Conservation (phyloP, 2,329 filamentous ascomycete genomes). For the Trichoderma koningiopsis region DNA sequence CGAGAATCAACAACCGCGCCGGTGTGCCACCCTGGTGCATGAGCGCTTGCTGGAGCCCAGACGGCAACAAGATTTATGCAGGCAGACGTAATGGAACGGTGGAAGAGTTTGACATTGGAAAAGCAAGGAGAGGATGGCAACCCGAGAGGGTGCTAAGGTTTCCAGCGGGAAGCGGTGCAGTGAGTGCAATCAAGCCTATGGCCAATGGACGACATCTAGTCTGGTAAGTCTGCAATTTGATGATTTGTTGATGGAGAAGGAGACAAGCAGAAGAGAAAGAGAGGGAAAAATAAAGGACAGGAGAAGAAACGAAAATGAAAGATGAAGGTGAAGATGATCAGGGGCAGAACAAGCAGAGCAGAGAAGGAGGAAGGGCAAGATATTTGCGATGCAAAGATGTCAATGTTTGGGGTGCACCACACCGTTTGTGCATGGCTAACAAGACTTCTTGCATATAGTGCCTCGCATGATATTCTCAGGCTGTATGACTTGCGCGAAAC, state of each 20-base stretch:
- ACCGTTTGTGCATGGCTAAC: neutral
- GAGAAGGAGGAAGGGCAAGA: neutral
- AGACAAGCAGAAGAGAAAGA: neutral
- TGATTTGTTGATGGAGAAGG: neutral
- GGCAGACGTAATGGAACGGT: slow-evolving; percentile 90
- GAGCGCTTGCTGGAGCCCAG: slow-evolving; percentile 93
- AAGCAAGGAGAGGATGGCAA: slow-evolving; percentile 65
- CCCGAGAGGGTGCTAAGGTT: slow-evolving; percentile 83
- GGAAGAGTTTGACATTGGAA: slow-evolving; percentile 89
- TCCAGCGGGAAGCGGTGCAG: slow-evolving; percentile 82
- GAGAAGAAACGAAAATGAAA: too few species aligned
- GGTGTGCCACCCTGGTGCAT: slow-evolving; percentile 95
- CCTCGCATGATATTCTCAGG: slow-evolving; percentile 88
- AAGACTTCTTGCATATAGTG: slow-evolving; percentile 50
- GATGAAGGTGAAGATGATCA: neutral
- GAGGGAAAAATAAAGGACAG: neutral
- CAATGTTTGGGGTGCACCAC: neutral
- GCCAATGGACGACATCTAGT: slow-evolving; percentile 88
- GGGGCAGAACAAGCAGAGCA: neutral
- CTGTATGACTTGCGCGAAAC: slow-evolving; percentile 83
- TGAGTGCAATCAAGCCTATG: slow-evolving; percentile 88
- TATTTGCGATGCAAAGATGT: neutral
- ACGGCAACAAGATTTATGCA: slow-evolving; percentile 93
- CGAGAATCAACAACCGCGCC: slow-evolving; percentile 72
- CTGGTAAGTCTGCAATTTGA: slow-evolving; percentile 51